phyloP scores from a whole-genome alignment of 2,329 filamentous ascomycete species.

The Incumbomyces delicatus region DNA sequence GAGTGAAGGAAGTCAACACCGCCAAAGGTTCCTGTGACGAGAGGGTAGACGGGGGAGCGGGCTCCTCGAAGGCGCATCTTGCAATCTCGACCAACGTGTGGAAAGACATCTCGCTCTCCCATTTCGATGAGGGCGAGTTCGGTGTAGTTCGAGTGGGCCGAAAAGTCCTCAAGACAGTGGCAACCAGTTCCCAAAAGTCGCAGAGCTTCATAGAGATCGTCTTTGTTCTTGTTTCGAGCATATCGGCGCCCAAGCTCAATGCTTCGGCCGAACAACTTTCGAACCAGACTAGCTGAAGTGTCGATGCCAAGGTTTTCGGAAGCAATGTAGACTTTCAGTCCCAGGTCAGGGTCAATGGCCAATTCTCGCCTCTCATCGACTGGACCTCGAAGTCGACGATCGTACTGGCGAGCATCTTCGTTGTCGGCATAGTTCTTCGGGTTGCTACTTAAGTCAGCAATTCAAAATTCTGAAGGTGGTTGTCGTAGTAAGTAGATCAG shows the following conservation, averaged over 20 bases:
- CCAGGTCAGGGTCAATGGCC: slow-evolving; percentile 62
- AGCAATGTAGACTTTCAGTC: slow-evolving; percentile 90
- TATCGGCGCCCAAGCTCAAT: slow-evolving; percentile 76
- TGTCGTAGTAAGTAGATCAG: slow-evolving; percentile 37
- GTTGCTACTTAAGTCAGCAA: slow-evolving; percentile 26
- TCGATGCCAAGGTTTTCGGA: slow-evolving; percentile 69
- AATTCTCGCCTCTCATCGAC: slow-evolving; percentile 72
- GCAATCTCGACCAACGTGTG: slow-evolving; percentile 73
- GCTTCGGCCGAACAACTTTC: slow-evolving; percentile 60
- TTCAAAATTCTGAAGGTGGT: background rate
- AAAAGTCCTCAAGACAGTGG: slow-evolving; percentile 86
- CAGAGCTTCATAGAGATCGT: slow-evolving; percentile 79
- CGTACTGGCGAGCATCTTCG: slow-evolving; percentile 71
- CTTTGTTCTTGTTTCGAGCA: slow-evolving; percentile 53
- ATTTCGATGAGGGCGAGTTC: slow-evolving; percentile 82
- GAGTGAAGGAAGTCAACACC: slow-evolving; percentile 91
- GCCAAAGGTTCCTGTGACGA: slow-evolving; percentile 86
- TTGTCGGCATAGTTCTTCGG: slow-evolving; percentile 83
- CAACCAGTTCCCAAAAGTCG: slow-evolving; percentile 77
- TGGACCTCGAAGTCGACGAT: slow-evolving; percentile 68
- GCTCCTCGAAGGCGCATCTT: slow-evolving; percentile 59
- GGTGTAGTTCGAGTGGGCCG: slow-evolving; percentile 87
- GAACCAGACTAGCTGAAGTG: slow-evolving; percentile 69
- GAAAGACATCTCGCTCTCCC: slow-evolving; percentile 71
- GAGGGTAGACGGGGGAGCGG: slow-evolving; percentile 59